Base-by-base conservation (phyloP, 2,329 filamentous ascomycete genomes). In the Xylogone sp. region DNA sequence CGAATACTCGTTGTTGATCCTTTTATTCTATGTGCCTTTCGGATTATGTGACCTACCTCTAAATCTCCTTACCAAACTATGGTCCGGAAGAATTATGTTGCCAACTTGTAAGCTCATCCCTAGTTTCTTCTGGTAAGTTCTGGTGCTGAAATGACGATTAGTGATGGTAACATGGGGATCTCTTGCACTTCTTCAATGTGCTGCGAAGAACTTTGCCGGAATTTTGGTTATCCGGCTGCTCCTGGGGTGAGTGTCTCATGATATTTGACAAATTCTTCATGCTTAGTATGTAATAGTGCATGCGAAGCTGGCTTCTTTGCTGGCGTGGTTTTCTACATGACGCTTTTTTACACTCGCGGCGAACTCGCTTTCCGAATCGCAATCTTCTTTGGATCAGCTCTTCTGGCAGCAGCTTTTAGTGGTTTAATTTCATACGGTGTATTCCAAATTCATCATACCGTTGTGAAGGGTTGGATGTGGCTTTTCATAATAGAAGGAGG, bases 301-400 rank as follows among this genome's bases (percentile, higher is more conserved):
- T 47, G 45, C 71, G 79, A 83, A 62, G 78, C 77, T 0, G 79
- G 76, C 0, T 82, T 81, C 64, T 79, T 79, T 53, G 73, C 77
- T 3, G 71, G 76, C 0, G 73, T 75, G 13, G 76, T 81, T 2
- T 81, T 79, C 62, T 82, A 77, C 55, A 62, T 77, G 7, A 75
- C 78, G 0, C 68, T 78, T 0, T 81, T 82, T 43, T 75, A 77
- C 42, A 65, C 64, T 1, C 61, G 62, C 13, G 59, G 63, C 13
- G 69, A 74, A 53, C 70, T 74, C 56, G 71, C 68, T 1, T 72
- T 74, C 46, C 69, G 72, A 10, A 69, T 71, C 3, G 72, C 70
- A 3, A 68, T 72, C n/a, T 72, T 75, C 59, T 74, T 75, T 43
- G 70, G 67, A 0, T 70, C 65, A 46, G 68, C 71, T 2, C 62